Percentiles rank a stretch among this genome's conserved stretches.
These are phyloP conservation scores for Leptographium wingfieldii DNA, from an alignment of 2,329 filamentous ascomycete genomes.

Conservation along the genomic window DNA sequence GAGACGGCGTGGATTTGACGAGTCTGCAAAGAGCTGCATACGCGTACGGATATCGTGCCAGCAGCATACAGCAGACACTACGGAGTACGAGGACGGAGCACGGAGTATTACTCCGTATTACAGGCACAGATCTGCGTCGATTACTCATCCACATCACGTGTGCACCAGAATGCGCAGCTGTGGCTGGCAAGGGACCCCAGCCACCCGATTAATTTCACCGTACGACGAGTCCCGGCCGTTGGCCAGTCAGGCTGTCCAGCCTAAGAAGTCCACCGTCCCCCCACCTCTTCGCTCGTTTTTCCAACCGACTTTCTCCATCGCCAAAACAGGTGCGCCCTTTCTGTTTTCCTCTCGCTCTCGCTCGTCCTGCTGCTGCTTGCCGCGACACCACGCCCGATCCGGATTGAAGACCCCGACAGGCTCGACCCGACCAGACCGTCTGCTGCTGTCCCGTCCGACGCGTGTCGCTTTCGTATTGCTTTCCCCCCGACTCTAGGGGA, in stretches of 20 bases:
- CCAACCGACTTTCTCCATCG: background rate
- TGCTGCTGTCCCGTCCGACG: background rate
- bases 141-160: background rate
- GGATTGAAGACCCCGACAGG: too few relatives aligned
- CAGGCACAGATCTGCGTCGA: too few relatives aligned
- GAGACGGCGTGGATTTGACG: background rate
- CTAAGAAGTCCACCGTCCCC: background rate
- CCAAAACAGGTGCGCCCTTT: background rate
- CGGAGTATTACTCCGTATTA: too few relatives aligned
- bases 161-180: background rate
- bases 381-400: too few relatives aligned
- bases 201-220: slow-evolving; percentile 15
- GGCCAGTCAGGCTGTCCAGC: background rate
- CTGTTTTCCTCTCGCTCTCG: background rate
- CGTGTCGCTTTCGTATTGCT: background rate
- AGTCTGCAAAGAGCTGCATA: too few relatives aligned
- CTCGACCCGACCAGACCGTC: background rate
- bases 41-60: too few relatives aligned
- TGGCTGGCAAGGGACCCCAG: slow-evolving; percentile 8
- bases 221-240: background rate
- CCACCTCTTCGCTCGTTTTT: background rate
- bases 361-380: background rate
- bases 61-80: background rate
- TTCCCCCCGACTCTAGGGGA: background rate
- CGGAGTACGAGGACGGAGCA: background rate